Conservation (phyloP, 202 grass and related monocot species). For the Schoenoplectus tabernaemontani region DNA sequence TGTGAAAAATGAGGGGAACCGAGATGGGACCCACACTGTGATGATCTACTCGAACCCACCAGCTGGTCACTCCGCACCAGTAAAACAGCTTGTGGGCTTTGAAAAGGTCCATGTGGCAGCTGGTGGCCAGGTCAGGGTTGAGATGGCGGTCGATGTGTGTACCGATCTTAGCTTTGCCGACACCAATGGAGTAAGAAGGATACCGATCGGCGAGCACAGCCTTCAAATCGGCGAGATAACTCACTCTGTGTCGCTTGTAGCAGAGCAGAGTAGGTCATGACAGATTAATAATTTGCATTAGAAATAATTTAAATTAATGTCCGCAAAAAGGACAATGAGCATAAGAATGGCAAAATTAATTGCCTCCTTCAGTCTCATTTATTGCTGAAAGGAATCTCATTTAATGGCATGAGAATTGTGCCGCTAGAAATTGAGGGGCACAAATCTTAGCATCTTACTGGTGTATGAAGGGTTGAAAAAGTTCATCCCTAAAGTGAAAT, state of each 20-base stretch:
- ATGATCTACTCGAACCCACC: constrained; percentile 47
- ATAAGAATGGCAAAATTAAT: neutral
- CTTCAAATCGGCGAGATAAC: constrained; percentile 54
- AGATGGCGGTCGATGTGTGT: constrained; percentile 57
- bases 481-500: constrained; percentile 13
- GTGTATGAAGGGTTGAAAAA: constrained; percentile 6
- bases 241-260: constrained; percentile 39
- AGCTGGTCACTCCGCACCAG: constrained; percentile 19
- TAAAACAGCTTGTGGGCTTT: constrained; percentile 56
- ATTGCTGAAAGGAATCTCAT: too few relatives aligned
- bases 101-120: constrained; percentile 66
- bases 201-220: constrained; percentile 62
- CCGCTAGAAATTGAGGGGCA: neutral
- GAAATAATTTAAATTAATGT: neutral
- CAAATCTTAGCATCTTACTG: neutral
- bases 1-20: constrained; percentile 38
- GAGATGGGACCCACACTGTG: constrained; percentile 64
- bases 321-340: neutral
- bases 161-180: constrained; percentile 42
- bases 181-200: constrained; percentile 46
- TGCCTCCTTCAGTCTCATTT: neutral
- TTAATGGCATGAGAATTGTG: neutral
- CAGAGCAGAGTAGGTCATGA: constrained; percentile 29
- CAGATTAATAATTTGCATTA: neutral
- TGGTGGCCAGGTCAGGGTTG: constrained; percentile 33